These are phyloP conservation scores for Trichosporon faecale DNA, from an alignment of 1,284 basidiomycete genomes.

Conservation along the genomic window DNA sequence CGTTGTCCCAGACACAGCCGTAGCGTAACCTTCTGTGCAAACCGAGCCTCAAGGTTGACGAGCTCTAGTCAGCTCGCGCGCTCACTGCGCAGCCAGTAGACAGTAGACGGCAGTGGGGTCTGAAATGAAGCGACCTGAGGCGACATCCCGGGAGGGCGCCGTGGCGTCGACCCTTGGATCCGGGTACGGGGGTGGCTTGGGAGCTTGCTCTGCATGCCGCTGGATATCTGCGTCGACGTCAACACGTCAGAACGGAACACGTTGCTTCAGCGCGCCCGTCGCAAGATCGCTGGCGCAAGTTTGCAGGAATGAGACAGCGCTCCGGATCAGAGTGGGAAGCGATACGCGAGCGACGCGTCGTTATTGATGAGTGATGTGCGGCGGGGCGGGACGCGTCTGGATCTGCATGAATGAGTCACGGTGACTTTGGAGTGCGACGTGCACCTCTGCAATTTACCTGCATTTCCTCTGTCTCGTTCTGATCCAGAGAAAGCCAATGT, in stretches of 20 bases:
- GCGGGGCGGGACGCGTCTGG: not conserved
- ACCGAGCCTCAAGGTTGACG: not conserved
- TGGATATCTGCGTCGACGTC: too few relatives aligned
- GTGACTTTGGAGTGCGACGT: not conserved
- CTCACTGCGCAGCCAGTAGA: not conserved
- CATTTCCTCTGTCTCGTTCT: not conserved
- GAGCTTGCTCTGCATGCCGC: not conserved
- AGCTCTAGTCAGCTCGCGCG: not conserved
- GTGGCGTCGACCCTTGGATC: not conserved
- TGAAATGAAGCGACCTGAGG: not conserved
- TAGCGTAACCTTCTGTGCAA: not conserved
- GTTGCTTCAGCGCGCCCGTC: too few relatives aligned
- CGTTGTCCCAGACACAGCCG: not conserved
- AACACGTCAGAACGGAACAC: too few relatives aligned
- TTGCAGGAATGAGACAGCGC: not conserved
- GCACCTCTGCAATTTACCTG: not conserved
- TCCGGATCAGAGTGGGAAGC: not conserved
- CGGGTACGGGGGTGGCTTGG: slow-evolving; percentile 2
- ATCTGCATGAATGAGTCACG: not conserved
- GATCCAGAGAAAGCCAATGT: not conserved
- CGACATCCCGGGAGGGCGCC: not conserved
- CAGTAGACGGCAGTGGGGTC: not conserved
- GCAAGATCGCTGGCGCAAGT: too few relatives aligned
- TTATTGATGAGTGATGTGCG: not conserved
- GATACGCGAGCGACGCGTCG: not conserved